phyloP scores from a whole-genome alignment of 371 early-diverging fungal genomes.

The Enterospora canceri region DNA sequence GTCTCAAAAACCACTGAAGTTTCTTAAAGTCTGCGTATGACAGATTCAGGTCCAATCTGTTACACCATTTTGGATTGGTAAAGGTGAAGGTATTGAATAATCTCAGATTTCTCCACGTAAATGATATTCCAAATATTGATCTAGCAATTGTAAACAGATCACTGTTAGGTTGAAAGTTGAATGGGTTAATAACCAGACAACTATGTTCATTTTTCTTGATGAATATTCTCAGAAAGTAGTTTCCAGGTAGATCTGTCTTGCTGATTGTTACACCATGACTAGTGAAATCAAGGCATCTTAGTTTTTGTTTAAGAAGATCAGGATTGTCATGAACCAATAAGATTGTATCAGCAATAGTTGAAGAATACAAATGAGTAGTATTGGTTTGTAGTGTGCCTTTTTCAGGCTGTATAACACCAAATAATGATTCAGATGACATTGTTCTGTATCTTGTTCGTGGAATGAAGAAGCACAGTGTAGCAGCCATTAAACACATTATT shows the following conservation, averaged over 20 bases:
- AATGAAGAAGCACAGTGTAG: too few species aligned
- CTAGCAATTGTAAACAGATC: background rate
- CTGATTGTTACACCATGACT: background rate
- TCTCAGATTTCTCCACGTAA: background rate
- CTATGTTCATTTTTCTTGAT: background rate
- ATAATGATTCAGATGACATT: too few species aligned
- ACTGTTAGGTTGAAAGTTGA: background rate
- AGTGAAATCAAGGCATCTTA: background rate
- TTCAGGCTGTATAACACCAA: too few species aligned
- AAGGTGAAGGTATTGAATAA: background rate
- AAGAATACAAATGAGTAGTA: background rate
- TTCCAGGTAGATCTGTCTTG: background rate
- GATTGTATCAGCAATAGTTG: background rate
- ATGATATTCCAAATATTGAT: background rate
- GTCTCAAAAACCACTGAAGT: background rate
- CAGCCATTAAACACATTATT: too few species aligned
- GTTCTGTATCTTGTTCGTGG: too few species aligned
- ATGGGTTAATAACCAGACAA: background rate
- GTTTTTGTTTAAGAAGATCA: background rate
- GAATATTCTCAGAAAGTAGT: constrained; percentile 1
- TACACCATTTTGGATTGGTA: background rate
- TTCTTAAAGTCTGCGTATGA: background rate
- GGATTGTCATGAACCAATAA: background rate
- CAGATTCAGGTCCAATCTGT: background rate
- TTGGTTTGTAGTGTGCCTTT: too few species aligned